A percentile compares a stretch with the other conserved stretches of the same genome.
Conservation (phyloP, 176 grass and related monocot genomes). For the Avena insularis region DNA sequence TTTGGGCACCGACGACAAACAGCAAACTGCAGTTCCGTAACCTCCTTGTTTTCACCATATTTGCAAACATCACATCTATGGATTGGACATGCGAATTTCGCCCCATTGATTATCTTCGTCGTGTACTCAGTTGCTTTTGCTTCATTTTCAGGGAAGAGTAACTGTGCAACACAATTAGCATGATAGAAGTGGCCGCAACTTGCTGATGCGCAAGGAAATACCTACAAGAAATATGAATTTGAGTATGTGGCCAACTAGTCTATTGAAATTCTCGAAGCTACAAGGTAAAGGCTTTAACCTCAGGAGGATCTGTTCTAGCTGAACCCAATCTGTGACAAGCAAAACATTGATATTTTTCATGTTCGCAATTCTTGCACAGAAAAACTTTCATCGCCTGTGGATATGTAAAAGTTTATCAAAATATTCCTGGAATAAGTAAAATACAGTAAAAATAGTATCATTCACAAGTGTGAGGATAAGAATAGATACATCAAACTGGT, state of each 20-base stretch:
- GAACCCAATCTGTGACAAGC: conserved; percentile 64
- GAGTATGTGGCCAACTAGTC: conserved; percentile 10
- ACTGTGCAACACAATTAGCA: conserved; percentile 67
- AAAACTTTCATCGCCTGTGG: conserved; percentile 59
- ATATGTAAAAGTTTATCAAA: conserved; percentile 41
- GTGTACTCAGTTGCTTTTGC: conserved; percentile 53
- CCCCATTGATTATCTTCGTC: conserved; percentile 56
- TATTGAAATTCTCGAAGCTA: conserved; percentile 19
- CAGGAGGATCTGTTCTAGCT: conserved; percentile 46
- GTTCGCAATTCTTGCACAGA: conserved; percentile 66
- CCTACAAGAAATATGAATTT: conserved; percentile 45
- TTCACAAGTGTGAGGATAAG: not conserved
- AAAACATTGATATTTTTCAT: conserved; percentile 72
- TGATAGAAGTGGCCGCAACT: conserved; percentile 80
- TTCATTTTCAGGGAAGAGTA: conserved; percentile 58
- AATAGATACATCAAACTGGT: conserved; percentile 63
- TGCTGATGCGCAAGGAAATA: conserved; percentile 70
- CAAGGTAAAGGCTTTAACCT: conserved; percentile 52
- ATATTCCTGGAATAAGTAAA: not conserved
- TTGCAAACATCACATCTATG: conserved; percentile 71
- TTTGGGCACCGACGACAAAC: conserved; percentile 72
- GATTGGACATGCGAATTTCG: conserved; percentile 65
- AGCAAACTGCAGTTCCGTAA: conserved; percentile 61
- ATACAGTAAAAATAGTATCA: conserved; percentile 11
- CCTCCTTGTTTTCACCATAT: conserved; percentile 65